These are phyloP conservation scores for Bryopsis sp. DNA, from an alignment of 139 green algal species.

Conservation along the genomic window DNA sequence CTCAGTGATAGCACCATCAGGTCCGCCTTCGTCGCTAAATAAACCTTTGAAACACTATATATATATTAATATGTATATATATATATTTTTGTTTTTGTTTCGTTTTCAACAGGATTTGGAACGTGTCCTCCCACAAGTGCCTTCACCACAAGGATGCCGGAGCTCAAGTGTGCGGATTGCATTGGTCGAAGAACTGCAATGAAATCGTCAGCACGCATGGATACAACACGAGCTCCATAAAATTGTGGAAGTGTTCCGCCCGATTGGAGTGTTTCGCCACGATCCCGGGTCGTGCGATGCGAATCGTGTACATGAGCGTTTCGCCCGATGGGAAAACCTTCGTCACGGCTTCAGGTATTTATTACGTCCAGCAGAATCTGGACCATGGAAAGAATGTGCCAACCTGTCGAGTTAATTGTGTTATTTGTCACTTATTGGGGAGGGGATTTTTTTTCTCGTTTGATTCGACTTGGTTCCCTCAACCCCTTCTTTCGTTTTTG, in stretches of 20 bases:
- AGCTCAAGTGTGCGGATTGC: constrained; percentile 66
- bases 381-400: too few species aligned
- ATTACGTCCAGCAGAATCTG: too few species aligned
- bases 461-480: too few species aligned
- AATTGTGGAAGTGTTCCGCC: constrained; percentile 60
- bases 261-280: constrained; percentile 75
- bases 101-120: constrained; percentile 54
- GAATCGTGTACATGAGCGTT: constrained; percentile 79
- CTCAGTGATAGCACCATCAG: constrained; percentile 81
- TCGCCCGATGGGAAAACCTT: constrained; percentile 85
- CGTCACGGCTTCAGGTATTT: constrained; percentile 62
- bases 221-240: constrained; percentile 82
- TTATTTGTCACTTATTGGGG: background rate
- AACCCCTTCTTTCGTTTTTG: too few species aligned
- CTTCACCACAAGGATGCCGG: constrained; percentile 69
- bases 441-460: background rate
- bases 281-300: constrained; percentile 78
- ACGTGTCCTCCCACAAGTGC: constrained; percentile 54
- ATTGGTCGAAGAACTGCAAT: constrained; percentile 84
- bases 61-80: too few species aligned
- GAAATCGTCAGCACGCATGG: constrained; percentile 87
- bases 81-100: too few species aligned
- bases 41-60: too few species aligned
- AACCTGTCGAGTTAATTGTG: too few species aligned
- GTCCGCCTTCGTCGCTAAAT: constrained; percentile 21